Percentiles rank a stretch among this genome's conserved stretches.
Conservation (phyloP, 257 asterid species). For the Fraxinus excelsior region DNA sequence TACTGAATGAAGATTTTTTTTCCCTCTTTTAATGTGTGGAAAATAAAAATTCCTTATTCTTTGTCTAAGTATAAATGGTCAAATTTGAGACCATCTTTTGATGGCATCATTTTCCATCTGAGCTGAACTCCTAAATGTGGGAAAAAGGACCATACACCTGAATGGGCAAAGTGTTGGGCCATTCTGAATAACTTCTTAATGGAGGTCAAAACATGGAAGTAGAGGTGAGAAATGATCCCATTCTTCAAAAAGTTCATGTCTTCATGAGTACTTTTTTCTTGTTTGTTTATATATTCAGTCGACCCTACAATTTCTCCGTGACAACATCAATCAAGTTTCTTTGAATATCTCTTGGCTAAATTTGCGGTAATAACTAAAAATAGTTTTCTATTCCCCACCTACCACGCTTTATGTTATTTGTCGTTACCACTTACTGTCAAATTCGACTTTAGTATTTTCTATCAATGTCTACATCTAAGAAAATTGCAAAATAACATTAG, state of each 20-base stretch:
- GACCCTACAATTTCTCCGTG: slow-evolving; percentile 1
- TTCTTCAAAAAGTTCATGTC: background rate
- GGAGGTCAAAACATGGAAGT: background rate
- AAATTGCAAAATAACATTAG: too few relatives aligned
- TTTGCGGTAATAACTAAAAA: background rate
- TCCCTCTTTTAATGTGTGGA: background rate
- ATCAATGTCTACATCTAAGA: too few relatives aligned
- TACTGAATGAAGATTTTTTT: background rate
- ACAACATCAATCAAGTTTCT: background rate
- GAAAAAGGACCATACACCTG: background rate
- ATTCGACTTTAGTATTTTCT: background rate
- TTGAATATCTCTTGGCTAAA: background rate
- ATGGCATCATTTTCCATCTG: background rate
- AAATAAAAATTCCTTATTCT: background rate
- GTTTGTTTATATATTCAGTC: background rate
- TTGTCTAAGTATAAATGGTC: background rate
- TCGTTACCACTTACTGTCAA: too few relatives aligned
- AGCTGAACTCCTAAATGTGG: background rate
- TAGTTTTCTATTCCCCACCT: too few relatives aligned
- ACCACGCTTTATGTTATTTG: too few relatives aligned
- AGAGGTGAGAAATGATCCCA: background rate
- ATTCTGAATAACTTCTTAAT: background rate
- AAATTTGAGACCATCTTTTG: background rate
- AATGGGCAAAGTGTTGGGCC: background rate
- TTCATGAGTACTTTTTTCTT: background rate